Percentiles rank a stretch among this genome's conserved stretches.
Evolutionary conservation across 2,329 filamentous ascomycete genomes (phyloP).

Genomic region (Acrocalymma vagum): DNA sequence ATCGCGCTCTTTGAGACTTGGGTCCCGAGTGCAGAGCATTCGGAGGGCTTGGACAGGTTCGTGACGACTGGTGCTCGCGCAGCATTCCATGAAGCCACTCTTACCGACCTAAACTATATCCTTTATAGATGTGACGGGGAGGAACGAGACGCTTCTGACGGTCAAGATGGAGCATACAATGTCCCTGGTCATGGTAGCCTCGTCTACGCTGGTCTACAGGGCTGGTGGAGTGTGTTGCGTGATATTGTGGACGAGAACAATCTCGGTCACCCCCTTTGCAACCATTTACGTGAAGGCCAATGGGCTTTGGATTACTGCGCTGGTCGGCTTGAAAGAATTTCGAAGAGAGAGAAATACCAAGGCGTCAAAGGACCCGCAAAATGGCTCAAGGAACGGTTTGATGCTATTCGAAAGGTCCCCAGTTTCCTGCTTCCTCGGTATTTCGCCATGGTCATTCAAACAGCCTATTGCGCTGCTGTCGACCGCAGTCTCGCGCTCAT

Average conservation of each 20-base stretch:
- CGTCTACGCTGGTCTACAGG: conserved; percentile 96
- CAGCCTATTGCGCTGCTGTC: conserved; percentile 85
- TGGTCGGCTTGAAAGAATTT: conserved; percentile 77
- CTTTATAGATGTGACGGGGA: conserved; percentile 93
- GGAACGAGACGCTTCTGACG: conserved; percentile 79
- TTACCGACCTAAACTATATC: conserved; percentile 89
- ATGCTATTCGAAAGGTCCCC: conserved; percentile 84
- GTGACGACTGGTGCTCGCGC: conserved; percentile 82
- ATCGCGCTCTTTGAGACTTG: conserved; percentile 96
- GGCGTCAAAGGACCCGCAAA: conserved; percentile 70
- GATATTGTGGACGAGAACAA: conserved; percentile 88
- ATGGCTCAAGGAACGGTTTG: conserved; percentile 87
- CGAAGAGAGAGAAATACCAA: conserved; percentile 68
- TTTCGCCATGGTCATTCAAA: conserved; percentile 88
- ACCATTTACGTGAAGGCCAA: conserved; percentile 88
- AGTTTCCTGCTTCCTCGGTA: conserved; percentile 92
- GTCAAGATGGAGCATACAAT: conserved; percentile 85
- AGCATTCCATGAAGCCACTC: conserved; percentile 77
- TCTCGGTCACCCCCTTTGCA: conserved; percentile 89
- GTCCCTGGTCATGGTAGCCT: conserved; percentile 85
- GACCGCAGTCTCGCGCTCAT: conserved; percentile 82
- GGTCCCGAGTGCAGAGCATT: conserved; percentile 88
- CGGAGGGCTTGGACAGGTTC: conserved; percentile 82
- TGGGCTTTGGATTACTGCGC: conserved; percentile 93
- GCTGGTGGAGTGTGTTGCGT: conserved; percentile 94